Conservation (phyloP, 768 basidiomycete genomes). For the Termitomyces sp. region DNA sequence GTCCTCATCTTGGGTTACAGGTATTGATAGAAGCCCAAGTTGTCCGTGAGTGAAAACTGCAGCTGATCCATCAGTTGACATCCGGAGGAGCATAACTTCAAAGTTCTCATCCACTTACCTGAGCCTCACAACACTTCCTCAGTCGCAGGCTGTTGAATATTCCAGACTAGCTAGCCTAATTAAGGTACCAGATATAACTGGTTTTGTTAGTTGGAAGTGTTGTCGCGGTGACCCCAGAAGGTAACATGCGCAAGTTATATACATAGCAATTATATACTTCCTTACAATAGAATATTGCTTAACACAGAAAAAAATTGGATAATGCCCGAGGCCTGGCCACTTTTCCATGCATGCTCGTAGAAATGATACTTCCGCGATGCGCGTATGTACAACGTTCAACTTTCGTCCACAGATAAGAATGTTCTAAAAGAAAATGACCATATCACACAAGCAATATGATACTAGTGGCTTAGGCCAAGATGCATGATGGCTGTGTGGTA, state of each 20-base stretch:
- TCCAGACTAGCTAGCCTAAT: too few relatives aligned
- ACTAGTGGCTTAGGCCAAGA: background rate
- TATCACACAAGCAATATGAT: background rate
- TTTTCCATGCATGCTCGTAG: background rate
- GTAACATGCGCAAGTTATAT: background rate
- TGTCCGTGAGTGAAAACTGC: background rate
- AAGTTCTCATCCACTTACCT: background rate
- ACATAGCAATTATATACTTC: background rate
- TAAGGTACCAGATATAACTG: too few relatives aligned
- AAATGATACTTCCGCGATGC: background rate
- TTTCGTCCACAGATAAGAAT: background rate
- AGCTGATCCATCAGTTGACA: background rate
- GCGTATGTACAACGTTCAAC: background rate
- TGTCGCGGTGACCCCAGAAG: background rate
- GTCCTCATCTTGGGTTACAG: background rate
- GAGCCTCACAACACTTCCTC: too few relatives aligned
- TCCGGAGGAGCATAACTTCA: background rate
- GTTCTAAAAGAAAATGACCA: background rate
- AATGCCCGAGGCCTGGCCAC: background rate
- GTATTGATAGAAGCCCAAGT: background rate
- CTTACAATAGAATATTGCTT: background rate
- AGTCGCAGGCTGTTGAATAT: too few relatives aligned
- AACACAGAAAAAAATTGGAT: background rate
- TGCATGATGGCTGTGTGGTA: background rate
- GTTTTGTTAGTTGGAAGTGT: too few relatives aligned